These are phyloP conservation scores for Colletotrichum eremochloae DNA, from an alignment of 2,329 filamentous ascomycete species.

Conservation along the genomic window DNA sequence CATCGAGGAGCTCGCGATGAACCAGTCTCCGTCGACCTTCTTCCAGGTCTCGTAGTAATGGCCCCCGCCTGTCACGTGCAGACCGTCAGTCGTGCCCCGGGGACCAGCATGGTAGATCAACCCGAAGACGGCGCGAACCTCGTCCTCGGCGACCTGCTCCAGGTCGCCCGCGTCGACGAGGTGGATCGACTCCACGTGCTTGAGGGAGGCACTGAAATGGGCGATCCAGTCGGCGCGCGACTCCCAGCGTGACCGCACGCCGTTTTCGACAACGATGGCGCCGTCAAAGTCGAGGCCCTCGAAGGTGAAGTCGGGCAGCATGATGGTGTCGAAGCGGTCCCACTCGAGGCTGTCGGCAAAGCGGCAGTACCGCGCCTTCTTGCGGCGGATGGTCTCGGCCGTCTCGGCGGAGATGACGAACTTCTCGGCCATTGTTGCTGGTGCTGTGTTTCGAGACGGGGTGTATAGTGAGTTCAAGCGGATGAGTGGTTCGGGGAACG, in stretches of 20 bases:
- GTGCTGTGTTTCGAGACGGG: background rate
- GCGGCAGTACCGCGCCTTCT: slow-evolving; percentile 41
- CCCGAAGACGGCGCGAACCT: slow-evolving; percentile 38
- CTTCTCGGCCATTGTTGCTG: background rate
- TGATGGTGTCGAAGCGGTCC: slow-evolving; percentile 34
- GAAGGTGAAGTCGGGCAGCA: slow-evolving; percentile 36
- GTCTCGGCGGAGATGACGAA: slow-evolving; percentile 21
- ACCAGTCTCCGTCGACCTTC: slow-evolving; percentile 36
- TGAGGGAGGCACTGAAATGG: slow-evolving; percentile 20
- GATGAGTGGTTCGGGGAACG: no score
- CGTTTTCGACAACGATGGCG: slow-evolving; percentile 6
- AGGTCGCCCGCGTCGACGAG: slow-evolving; percentile 25
- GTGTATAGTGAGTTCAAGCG: background rate
- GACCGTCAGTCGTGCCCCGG: slow-evolving; percentile 10
- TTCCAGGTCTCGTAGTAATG: slow-evolving; percentile 41
- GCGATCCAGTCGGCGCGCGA: slow-evolving; percentile 27
- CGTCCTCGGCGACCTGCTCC: slow-evolving; percentile 34
- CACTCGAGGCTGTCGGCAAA: slow-evolving; percentile 36
- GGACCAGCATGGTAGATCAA: slow-evolving; percentile 26
- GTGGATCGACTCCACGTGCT: slow-evolving; percentile 22
- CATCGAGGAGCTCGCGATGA: slow-evolving; percentile 33
- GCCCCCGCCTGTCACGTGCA: slow-evolving; percentile 25
- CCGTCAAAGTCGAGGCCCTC: slow-evolving; percentile 19
- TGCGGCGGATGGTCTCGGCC: slow-evolving; percentile 41
- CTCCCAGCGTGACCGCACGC: slow-evolving; percentile 12